Conservation (phyloP, 176 grass and related monocot species). For the Zea mays region Zm-B73-REFERENCE-NAM-5.0 NC_050105.1:58499001-58499500, state of each 20-base stretch:
- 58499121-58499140: not conserved
- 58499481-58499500: constrained; percentile 12
- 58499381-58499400: not conserved
- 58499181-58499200: not conserved
- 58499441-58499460: constrained; percentile 34
- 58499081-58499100: not conserved
- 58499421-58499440: constrained; percentile 16
- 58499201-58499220: not conserved
- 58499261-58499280: too few relatives aligned
- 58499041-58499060: not conserved
- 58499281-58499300: not conserved
- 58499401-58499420: not conserved
- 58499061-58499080: not conserved
- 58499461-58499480: constrained; percentile 23
- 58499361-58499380: too few relatives aligned
- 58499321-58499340: not conserved
- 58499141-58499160: not conserved
- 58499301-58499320: not conserved
- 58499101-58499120: not conserved
- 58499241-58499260: not conserved
- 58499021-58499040: not conserved
- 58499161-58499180: not conserved
- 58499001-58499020: too few relatives aligned
- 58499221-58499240: not conserved
- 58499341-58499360: not conserved